Evolutionary conservation across 495 filamentous ascomycete genomes (phyloP).

Genomic region (Xylaria sp.): DNA sequence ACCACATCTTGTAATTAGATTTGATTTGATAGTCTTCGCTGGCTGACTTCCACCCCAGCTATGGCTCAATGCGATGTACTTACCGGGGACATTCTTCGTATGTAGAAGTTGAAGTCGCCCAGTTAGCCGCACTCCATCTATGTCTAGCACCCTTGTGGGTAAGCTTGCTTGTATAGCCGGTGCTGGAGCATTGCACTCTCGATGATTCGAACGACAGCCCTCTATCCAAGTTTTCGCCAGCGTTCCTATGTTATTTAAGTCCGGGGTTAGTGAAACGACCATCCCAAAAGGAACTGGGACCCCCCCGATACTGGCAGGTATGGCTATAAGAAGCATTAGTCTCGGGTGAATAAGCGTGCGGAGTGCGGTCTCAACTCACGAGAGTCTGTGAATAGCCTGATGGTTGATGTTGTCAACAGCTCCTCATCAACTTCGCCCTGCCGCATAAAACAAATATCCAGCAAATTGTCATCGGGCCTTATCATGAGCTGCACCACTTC

Average conservation of each 20-base stretch:
- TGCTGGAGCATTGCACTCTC: background rate
- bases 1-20: background rate
- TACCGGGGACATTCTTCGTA: background rate
- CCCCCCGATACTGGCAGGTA: background rate
- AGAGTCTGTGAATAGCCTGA: constrained; percentile 9
- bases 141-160: constrained; percentile 12
- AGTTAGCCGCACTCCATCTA: background rate
- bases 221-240: constrained; percentile 3
- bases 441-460: background rate
- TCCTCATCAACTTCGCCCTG: constrained; percentile 11
- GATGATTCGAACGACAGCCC: constrained; percentile 14
- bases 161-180: background rate
- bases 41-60: constrained; percentile 19
- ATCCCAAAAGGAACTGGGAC: background rate
- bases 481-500: constrained; percentile 4
- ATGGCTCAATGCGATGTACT: constrained; percentile 19
- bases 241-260: background rate
- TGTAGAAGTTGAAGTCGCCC: constrained; percentile 13
- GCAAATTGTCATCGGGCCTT: constrained; percentile 1
- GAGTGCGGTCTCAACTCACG: background rate
- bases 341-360: background rate
- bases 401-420: constrained; percentile 13
- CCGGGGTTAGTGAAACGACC: background rate
- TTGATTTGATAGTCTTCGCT: constrained; percentile 12
- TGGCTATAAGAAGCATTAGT: background rate